A percentile compares a stretch with the other conserved stretches of the same genome.
Evolutionary conservation across 2,329 filamentous ascomycete genomes (phyloP).

Genomic region (Rhinocladiella similis): DNA sequence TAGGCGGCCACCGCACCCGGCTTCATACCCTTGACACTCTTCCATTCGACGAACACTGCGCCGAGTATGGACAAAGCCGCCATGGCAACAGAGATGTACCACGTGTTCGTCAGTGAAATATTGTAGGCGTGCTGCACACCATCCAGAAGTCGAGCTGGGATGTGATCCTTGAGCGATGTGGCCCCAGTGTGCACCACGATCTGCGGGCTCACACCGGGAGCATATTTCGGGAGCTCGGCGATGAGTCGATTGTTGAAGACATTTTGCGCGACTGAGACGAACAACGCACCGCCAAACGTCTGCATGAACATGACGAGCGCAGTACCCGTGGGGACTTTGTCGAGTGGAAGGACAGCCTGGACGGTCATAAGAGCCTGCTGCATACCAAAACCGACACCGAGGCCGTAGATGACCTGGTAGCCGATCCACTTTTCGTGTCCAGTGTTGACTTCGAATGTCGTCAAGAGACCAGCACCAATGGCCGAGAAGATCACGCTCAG

Average conservation of each 20-base stretch:
- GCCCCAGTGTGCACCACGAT: constrained; percentile 38
- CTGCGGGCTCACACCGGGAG: constrained; percentile 31
- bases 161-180: constrained; percentile 36
- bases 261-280: constrained; percentile 54
- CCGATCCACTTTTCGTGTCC: constrained; percentile 40
- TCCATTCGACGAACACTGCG: constrained; percentile 41
- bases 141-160: constrained; percentile 31
- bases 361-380: constrained; percentile 44
- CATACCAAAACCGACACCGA: constrained; percentile 39
- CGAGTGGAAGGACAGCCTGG: constrained; percentile 38
- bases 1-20: constrained; percentile 26
- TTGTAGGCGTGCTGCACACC: constrained; percentile 40
- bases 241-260: constrained; percentile 55
- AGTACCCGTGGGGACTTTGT: constrained; percentile 42
- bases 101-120: constrained; percentile 38
- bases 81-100: constrained; percentile 42
- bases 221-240: constrained; percentile 39
- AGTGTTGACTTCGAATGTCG: constrained; percentile 38
- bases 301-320: constrained; percentile 43
- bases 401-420: constrained; percentile 38
- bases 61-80: constrained; percentile 36
- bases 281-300: constrained; percentile 48
- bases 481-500: constrained; percentile 35
- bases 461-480: constrained; percentile 44
- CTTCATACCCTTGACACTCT: constrained; percentile 39